A percentile compares a stretch with the other conserved stretches of the same genome.
phyloP scores from a whole-genome alignment of 2,329 filamentous ascomycete species.

The Xylariomycetidae sp. region DNA sequence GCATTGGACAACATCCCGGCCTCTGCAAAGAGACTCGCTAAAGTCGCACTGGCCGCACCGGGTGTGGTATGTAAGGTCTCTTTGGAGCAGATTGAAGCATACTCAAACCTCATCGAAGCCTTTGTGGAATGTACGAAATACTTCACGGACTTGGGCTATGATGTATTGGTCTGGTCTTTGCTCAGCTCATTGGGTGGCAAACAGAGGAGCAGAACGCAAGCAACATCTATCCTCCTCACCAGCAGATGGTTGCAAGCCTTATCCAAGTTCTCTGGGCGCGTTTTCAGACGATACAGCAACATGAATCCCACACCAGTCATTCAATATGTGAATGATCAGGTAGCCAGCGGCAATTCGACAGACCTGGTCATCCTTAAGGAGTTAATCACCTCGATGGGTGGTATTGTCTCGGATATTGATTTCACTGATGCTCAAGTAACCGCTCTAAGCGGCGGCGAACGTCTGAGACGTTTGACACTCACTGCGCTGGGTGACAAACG shows the following conservation, averaged over 20 bases:
- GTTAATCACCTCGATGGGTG: slow-evolving; percentile 87
- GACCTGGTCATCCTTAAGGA: slow-evolving; percentile 90
- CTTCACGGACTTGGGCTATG: slow-evolving; percentile 88
- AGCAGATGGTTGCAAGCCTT: slow-evolving; percentile 90
- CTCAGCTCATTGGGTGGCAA: slow-evolving; percentile 66
- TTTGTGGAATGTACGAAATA: slow-evolving; percentile 94
- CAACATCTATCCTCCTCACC: slow-evolving; percentile 64
- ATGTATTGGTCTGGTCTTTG: slow-evolving; percentile 88
- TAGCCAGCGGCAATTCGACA: slow-evolving; percentile 77
- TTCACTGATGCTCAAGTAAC: slow-evolving; percentile 85
- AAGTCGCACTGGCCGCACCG: slow-evolving; percentile 86
- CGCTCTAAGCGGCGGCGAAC: slow-evolving; percentile 81
- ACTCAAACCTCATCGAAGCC: slow-evolving; percentile 90
- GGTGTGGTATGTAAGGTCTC: slow-evolving; percentile 88
- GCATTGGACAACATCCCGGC: slow-evolving; percentile 80
- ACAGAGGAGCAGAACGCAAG: slow-evolving; percentile 58
- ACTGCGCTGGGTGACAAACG: slow-evolving; percentile 77
- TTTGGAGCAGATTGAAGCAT: slow-evolving; percentile 85
- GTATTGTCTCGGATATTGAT: slow-evolving; percentile 79
- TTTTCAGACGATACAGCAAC: slow-evolving; percentile 79
- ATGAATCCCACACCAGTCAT: slow-evolving; percentile 82
- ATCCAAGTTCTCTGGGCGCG: slow-evolving; percentile 83
- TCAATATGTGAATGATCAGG: slow-evolving; percentile 82
- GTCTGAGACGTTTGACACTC: slow-evolving; percentile 75
- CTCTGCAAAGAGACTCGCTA: slow-evolving; percentile 85